Evolutionary conservation across 768 basidiomycete genomes (phyloP), one percentile per base, ranked within the genome.

Genomic region (Daedalea quercina): DNA sequence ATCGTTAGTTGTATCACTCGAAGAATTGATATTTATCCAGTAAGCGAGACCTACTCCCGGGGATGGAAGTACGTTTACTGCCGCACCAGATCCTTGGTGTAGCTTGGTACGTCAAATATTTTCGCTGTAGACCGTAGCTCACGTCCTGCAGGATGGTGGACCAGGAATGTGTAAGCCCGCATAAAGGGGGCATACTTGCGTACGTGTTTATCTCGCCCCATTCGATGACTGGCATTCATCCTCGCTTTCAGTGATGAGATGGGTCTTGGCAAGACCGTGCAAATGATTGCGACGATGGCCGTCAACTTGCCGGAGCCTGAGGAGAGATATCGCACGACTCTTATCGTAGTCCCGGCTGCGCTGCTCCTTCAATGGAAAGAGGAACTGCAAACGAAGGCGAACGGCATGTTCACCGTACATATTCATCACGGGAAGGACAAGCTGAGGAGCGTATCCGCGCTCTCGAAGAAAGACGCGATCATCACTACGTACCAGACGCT

Each of bases 51-150:
- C 60, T 80, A 17, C 64, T 93, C 1, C 83, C 84, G 0, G 87
- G 87, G 0, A 68, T 91, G 55, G 81, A 83, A 62, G 79, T 90
- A 11, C 75, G 80, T 3, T 72, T 91, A 9, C 71, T 91, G 54
- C 78, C 81, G 7, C 90, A 91, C 62, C 86, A 91, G 65, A 71
- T 78, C 34, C 83, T 91, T 47, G 89, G 90, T 0, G 87, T 91
- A 17, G 77, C 77, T 34, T 91, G 87, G 84, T 79, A 54, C 31
- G 69, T 57, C 22, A 11, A 25, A 20, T 17, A 15, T 20, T 17
- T 13, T 22, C 47, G 13, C 23, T 17, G 28, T 17, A 26, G 3
- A 25, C n/a, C 22, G 2, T 19, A 9, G 25, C 23, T 11, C 19
- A 8, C 22, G 8, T 37, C 22, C 28, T 35, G 3, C 31, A 80